A percentile compares a stretch with the other conserved stretches of the same genome.
These are phyloP conservation scores for Trametes pubescens DNA, from an alignment of 1,284 basidiomycete species.

Conservation along the genomic window DNA sequence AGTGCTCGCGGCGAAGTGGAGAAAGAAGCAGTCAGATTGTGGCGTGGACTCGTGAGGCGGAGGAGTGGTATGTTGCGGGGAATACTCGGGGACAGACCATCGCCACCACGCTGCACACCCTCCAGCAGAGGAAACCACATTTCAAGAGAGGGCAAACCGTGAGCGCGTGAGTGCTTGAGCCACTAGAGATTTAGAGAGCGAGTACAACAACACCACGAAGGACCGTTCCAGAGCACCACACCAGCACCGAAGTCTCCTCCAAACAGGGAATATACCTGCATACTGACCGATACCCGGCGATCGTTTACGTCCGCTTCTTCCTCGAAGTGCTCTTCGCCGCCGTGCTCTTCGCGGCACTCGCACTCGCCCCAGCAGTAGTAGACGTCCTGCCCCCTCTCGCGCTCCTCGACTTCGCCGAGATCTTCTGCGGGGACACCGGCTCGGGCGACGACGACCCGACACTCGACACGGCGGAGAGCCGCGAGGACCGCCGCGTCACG, in stretches of 20 bases:
- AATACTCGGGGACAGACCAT: too few relatives aligned
- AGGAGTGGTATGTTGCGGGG: too few relatives aligned
- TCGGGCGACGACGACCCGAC: conserved; percentile 41
- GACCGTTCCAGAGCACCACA: neutral
- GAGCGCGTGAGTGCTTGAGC: neutral
- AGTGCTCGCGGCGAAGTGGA: too few relatives aligned
- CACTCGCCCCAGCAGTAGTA: conserved; percentile 9
- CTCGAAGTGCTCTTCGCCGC: conserved; percentile 15
- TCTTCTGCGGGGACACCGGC: conserved; percentile 39
- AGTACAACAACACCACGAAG: conserved; percentile 8
- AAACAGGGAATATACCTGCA: neutral
- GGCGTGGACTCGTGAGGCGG: too few relatives aligned
- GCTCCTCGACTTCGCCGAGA: conserved; percentile 23
- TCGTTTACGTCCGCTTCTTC: conserved; percentile 29
- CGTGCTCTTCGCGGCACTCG: conserved; percentile 18
- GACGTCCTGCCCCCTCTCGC: conserved; percentile 17
- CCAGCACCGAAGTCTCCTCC: neutral
- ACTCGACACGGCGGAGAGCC: conserved; percentile 32
- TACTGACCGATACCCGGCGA: neutral
- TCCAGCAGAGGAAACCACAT: too few relatives aligned
- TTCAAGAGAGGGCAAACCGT: too few relatives aligned
- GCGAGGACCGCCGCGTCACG: conserved; percentile 31
- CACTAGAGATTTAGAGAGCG: conserved; percentile 1
- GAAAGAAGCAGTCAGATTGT: too few relatives aligned
- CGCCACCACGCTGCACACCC: too few relatives aligned